A percentile compares a stretch with the other conserved stretches of the same genome.
Conservation (phyloP, 2,329 filamentous ascomycete genomes). For the Amphichorda felina region DNA sequence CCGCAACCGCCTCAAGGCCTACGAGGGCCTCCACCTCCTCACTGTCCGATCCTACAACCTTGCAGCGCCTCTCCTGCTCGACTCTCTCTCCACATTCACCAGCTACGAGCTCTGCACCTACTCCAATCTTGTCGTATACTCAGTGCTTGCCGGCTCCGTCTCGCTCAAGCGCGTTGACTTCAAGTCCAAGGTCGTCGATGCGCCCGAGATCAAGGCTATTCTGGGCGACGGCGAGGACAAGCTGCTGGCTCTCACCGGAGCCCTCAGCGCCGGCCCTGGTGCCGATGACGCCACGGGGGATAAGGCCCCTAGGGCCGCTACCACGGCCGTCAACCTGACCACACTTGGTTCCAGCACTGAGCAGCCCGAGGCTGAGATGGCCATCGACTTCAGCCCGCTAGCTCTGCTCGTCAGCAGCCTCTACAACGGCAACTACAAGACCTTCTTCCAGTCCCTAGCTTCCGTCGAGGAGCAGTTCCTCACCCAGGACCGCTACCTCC, state of each 20-base stretch:
- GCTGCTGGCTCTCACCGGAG: constrained; percentile 68
- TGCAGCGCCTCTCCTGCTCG: constrained; percentile 84
- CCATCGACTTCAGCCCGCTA: constrained; percentile 81
- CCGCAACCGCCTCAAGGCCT: constrained; percentile 95
- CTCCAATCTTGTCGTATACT: constrained; percentile 87
- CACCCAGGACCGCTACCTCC: constrained; percentile 85
- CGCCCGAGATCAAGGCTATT: constrained; percentile 95
- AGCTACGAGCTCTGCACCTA: constrained; percentile 98
- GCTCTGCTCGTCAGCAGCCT: constrained; percentile 81
- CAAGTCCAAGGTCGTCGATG: constrained; percentile 97
- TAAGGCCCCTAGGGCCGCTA: constrained; percentile 33
- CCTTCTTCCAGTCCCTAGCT: constrained; percentile 83
- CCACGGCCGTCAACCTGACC: constrained; percentile 76
- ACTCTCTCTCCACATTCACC: constrained; percentile 95
- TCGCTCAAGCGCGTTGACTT: constrained; percentile 96
- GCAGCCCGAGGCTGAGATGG: constrained; percentile 65
- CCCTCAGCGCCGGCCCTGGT: constrained; percentile 68
- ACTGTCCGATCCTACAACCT: constrained; percentile 84
- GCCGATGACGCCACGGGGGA: constrained; percentile 66
- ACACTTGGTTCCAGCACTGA: constrained; percentile 63
- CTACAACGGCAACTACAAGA: constrained; percentile 88
- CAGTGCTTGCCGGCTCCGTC: constrained; percentile 86
- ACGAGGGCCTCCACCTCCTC: constrained; percentile 87
- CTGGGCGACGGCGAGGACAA: constrained; percentile 84
- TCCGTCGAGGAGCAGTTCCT: constrained; percentile 90